These are phyloP conservation scores for Chaetomium strumarium DNA, from an alignment of 2,329 filamentous ascomycete genomes.

Conservation along the genomic window DNA sequence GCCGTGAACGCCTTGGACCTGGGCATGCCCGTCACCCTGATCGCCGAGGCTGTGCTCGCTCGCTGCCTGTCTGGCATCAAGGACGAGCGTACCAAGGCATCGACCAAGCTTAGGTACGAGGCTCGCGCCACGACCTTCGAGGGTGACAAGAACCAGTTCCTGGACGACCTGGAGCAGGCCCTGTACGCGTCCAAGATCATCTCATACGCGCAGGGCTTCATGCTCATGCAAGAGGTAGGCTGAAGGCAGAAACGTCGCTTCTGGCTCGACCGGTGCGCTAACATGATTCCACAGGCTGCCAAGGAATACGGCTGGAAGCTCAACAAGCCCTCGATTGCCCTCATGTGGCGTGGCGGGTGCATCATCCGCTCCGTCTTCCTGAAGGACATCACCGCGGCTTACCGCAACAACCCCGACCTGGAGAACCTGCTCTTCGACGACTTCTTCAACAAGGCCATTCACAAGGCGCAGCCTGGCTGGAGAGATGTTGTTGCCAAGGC, in stretches of 20 bases:
- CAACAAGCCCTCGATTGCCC: constrained; percentile 98
- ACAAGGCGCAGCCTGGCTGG: constrained; percentile 91
- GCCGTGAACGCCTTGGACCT: constrained; percentile 98
- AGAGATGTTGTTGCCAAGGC: constrained; percentile 86
- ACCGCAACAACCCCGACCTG: constrained; percentile 88
- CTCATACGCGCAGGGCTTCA: constrained; percentile 99
- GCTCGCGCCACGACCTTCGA: constrained; percentile 76
- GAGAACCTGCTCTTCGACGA: constrained; percentile 98
- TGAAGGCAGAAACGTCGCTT: not conserved
- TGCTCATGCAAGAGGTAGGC: constrained; percentile 95
- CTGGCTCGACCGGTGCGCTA: not conserved
- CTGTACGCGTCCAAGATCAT: constrained; percentile 99
- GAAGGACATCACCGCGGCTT: constrained; percentile 97
- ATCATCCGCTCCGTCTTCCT: constrained; percentile 99
- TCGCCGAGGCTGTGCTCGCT: constrained; percentile 92
- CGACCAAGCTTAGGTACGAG: constrained; percentile 64
- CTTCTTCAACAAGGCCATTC: constrained; percentile 99
- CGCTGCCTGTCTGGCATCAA: constrained; percentile 94
- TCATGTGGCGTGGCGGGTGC: constrained; percentile 99
- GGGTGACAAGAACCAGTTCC: constrained; percentile 87
- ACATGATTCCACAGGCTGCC: constrained; percentile 60
- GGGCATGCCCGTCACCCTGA: constrained; percentile 96
- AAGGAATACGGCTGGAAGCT: constrained; percentile 97
- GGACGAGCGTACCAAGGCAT: constrained; percentile 80
- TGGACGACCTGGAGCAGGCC: constrained; percentile 96